A percentile compares a stretch with the other conserved stretches of the same genome.
Conservation (phyloP, 257 asterid genomes). For the Plantago ovata region DNA sequence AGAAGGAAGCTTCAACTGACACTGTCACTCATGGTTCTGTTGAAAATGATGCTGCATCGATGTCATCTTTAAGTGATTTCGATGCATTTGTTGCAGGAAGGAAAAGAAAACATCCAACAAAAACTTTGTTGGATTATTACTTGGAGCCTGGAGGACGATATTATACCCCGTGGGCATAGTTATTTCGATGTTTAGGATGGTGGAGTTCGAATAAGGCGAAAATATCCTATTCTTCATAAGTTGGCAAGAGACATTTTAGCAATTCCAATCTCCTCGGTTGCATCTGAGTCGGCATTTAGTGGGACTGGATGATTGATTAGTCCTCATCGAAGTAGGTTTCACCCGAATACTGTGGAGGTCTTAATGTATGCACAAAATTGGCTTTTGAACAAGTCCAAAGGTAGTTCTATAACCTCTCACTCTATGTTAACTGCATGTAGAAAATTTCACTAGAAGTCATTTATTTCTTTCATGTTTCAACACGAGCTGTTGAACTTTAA, state of each 20-base stretch:
- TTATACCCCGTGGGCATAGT: neutral
- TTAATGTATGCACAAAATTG: no score
- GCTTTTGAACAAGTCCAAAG: no score
- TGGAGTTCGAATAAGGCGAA: neutral
- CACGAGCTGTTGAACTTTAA: no score
- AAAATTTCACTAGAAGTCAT: no score
- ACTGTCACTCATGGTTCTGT: no score
- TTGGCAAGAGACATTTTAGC: neutral
- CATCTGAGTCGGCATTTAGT: conserved; percentile 4
- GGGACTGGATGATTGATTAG: neutral
- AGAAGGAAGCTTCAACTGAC: neutral
- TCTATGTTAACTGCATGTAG: no score
- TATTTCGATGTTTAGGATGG: neutral
- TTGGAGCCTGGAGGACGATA: neutral
- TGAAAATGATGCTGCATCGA: neutral
- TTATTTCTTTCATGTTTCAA: no score
- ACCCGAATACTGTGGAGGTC: neutral
- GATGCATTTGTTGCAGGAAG: neutral
- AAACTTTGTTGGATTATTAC: neutral
- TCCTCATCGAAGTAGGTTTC: neutral
- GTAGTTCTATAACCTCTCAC: no score
- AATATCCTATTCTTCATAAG: neutral
- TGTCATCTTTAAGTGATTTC: neutral
- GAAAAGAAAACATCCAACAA: neutral
- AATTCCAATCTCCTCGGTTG: neutral